Base-by-base conservation (phyloP, 2,329 filamentous ascomycete species). In the Fusarium algeriense region DNA sequence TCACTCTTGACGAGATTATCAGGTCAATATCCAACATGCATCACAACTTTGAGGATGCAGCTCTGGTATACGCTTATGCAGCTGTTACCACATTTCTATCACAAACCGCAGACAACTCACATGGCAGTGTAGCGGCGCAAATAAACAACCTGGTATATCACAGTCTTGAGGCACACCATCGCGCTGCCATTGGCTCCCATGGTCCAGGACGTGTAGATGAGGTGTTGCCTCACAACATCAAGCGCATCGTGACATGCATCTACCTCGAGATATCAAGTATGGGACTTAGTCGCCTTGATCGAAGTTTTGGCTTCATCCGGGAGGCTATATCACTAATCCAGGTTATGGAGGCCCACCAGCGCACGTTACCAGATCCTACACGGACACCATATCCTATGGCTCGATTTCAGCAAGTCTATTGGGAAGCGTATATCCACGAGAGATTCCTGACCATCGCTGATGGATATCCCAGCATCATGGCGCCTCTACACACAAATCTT, bases 391-490 rank as follows among this genome's bases (percentile, higher is more conserved):
- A 64, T 6, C 57, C 70, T 9, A 70, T 67, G 32, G 69, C 68
- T 23, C 65, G 74, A 9, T 70, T 73, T 26, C 85, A 87, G 67
- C 80, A 87, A 6, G 76, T 87, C 2, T 88, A 88, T 74, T 89
- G 87, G 86, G 83, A 87, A 67, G 83, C 83, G 15, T 88, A 85
- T 70, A 86, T 89, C 35, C 86, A 88, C 64, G 87, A 89, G 73
- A 83, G 87, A 19, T 89, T 88, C 73, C 73, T 86, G n/a, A 84
- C 84, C 37, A 84, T 88, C 30, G 79, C 85, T 7, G 83, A 86
- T 41, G 86, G 86, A 45, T 83, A 83, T 8, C 80, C 81, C 3
- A 79, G 79, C 32, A 75, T 78, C 19, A 73, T 83, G 64, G 71
- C 73, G 12, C 78, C 81, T 1, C 77, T 83, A 10, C 60, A 69